Evolutionary conservation across 495 filamentous ascomycete species (phyloP), one percentile per base, ranked within the genome.

Genomic region (Durotheca rogersii): DNA sequence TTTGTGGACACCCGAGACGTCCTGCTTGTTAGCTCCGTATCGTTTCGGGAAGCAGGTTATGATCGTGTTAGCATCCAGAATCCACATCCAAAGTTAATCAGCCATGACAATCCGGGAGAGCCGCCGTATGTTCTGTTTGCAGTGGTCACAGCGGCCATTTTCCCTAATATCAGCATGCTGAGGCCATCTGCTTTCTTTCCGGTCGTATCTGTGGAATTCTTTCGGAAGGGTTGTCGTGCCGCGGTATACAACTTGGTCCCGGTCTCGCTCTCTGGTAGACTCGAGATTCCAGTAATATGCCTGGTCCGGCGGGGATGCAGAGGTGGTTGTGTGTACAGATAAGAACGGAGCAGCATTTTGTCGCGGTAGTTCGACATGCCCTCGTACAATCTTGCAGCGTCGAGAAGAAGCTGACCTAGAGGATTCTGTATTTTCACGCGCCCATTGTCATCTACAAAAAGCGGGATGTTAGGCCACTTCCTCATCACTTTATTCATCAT

Each of bases 51-150:
- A 89, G 34, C 75, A 75, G 0, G 86, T 86, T 12, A 89, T 78
- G 27, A 89, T 79, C 17, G 86, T 73, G 14, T 81, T 78, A 10
- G 77, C 76, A 16, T 85, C 83, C 2, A 88, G 53, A 21, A 87
- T 75, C 83, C 83, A 88, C 74, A 88, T 78, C 85, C 85, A 88
- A 1, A 88, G 68, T 56, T 88, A 84, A 52, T 88, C 85, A 1
- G 87, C 84, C 85, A 88, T 89, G 62, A 87, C 75, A 12, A 88
- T 75, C 46, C 83, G 80, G 0, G 81, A 75, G 5, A 83, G 71
- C 14, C 72, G 70, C 7, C 52, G 56, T 7, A 72, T 69, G 12
- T 73, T 62, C n/a, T 51, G 53, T 11, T 20, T 53, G 17, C 71
- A 72, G 7, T 67, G 47, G 0, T 51, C 16, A 7, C 69, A 72